phyloP scores from a whole-genome alignment of 176 grass and related monocot species.

The barley (Hordeum vulgare) region MorexV3_pseudomolecules_assembly NC_058524.1:59134028-59134527 shows the following conservation, averaged over 20 bases:
- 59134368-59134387: conserved; percentile 82
- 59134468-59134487: conserved; percentile 67
- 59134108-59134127: neutral
- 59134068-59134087: neutral
- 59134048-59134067: neutral
- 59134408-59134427: conserved; percentile 82
- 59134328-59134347: conserved; percentile 60
- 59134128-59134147: neutral
- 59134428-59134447: conserved; percentile 94
- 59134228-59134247: conserved; percentile 63
- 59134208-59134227: conserved; percentile 64
- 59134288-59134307: conserved; percentile 83
- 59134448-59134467: conserved; percentile 92
- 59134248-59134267: conserved; percentile 68
- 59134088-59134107: neutral
- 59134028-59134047: neutral
- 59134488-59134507: conserved; percentile 77
- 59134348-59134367: conserved; percentile 71
- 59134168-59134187: conserved; percentile 9
- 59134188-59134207: conserved; percentile 74
- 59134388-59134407: conserved; percentile 78
- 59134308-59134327: conserved; percentile 74
- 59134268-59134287: conserved; percentile 54
- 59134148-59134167: neutral
- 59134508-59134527: conserved; percentile 79